A percentile compares a stretch with the other conserved stretches of the same genome.
These are phyloP conservation scores for Fusarium nurragi DNA, from an alignment of 2,329 filamentous ascomycete species.

Conservation along the genomic window DNA sequence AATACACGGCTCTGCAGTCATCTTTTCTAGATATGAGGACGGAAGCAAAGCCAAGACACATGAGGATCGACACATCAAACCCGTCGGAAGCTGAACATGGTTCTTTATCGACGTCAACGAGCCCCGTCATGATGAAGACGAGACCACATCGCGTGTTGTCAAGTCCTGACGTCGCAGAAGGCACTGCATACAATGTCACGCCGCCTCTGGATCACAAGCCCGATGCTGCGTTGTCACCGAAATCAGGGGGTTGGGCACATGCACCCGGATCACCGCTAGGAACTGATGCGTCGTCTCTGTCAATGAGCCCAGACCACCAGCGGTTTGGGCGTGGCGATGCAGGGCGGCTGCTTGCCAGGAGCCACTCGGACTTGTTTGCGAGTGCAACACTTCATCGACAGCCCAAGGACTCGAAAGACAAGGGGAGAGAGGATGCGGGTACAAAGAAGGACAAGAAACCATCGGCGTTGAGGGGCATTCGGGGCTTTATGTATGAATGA, in stretches of 20 bases:
- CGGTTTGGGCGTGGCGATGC: conserved; percentile 59
- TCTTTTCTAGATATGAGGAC: conserved; percentile 59
- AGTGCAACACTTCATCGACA: conserved; percentile 60
- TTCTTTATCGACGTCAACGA: conserved; percentile 50
- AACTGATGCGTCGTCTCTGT: conserved; percentile 44
- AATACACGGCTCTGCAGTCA: conserved; percentile 63
- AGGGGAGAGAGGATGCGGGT: conserved; percentile 53
- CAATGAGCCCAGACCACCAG: conserved; percentile 53
- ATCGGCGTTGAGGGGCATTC: conserved; percentile 54
- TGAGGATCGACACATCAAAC: conserved; percentile 38
- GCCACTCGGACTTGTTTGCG: conserved; percentile 42
- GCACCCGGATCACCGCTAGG: conserved; percentile 53
- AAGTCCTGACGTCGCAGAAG: conserved; percentile 56
- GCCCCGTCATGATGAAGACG: conserved; percentile 51
- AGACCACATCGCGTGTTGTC: conserved; percentile 55
- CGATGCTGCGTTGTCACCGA: conserved; percentile 43
- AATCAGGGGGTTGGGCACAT: conserved; percentile 45
- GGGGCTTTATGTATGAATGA: conserved; percentile 50
- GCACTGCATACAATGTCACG: conserved; percentile 55
- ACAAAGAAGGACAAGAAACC: conserved; percentile 51
- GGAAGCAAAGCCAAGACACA: conserved; percentile 39
- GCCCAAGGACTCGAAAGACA: conserved; percentile 61
- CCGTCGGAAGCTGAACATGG: conserved; percentile 48
- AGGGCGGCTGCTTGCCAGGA: conserved; percentile 29
- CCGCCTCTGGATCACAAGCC: conserved; percentile 53